These are phyloP conservation scores for Sicyos baderoa DNA, from an alignment of 306 rosid species.

Conservation along the genomic window DNA sequence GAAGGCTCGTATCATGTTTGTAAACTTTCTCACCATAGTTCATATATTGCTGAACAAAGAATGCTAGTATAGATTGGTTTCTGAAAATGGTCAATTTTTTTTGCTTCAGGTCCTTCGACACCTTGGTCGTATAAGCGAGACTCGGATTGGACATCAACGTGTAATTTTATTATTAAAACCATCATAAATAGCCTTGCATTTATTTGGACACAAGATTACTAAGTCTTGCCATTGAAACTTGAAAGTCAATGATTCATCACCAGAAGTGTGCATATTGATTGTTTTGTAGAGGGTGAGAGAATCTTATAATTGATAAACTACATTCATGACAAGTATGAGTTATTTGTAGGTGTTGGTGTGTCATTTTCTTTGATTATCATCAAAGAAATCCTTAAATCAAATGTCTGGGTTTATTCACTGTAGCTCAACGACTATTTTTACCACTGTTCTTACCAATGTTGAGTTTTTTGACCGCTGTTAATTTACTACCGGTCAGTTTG, in stretches of 20 bases:
- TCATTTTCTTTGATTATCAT: not conserved
- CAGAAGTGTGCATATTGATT: not conserved
- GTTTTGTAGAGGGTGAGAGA: not conserved
- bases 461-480: too few species aligned
- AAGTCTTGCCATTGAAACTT: not conserved
- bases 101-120: constrained; percentile 78
- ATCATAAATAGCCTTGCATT: constrained; percentile 24
- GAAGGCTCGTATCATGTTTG: not conserved
- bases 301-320: not conserved
- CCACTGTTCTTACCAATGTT: too few species aligned
- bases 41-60: not conserved
- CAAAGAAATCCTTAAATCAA: not conserved
- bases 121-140: constrained; percentile 80
- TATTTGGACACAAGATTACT: not conserved
- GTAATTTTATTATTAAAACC: constrained; percentile 64
- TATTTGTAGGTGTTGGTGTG: not conserved
- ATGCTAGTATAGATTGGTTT: not conserved
- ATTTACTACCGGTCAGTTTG: too few species aligned
- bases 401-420: too few species aligned
- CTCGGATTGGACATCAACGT: constrained; percentile 74
- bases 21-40: not conserved
- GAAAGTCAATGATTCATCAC: not conserved
- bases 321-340: not conserved
- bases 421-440: too few species aligned
- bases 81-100: constrained; percentile 5